phyloP scores from a whole-genome alignment of 495 filamentous ascomycete species.

The Trichocladium uniseriatum region DNA sequence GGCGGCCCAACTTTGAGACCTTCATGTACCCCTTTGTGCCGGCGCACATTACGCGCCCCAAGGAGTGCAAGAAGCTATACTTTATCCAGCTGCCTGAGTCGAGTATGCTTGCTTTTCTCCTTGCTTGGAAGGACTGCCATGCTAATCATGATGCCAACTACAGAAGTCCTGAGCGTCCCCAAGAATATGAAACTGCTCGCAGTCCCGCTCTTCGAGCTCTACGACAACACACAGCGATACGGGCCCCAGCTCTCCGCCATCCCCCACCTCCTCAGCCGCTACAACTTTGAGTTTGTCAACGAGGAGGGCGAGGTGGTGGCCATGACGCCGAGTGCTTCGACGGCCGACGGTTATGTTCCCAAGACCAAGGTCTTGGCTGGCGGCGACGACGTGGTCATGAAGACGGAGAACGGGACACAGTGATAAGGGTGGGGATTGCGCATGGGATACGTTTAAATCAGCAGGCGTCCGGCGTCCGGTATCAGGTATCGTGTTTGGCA shows the following conservation, averaged over 20 bases:
- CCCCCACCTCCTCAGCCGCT: constrained; percentile 83
- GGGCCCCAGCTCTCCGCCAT: constrained; percentile 94
- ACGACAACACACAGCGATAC: constrained; percentile 92
- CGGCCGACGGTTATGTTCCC: constrained; percentile 41
- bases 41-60: constrained; percentile 87
- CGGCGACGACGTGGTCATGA: constrained; percentile 54
- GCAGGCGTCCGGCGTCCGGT: constrained; percentile 10
- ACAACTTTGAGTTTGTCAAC: constrained; percentile 98
- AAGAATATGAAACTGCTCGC: constrained; percentile 99
- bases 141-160: constrained; percentile 17
- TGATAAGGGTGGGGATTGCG: neutral
- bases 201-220: constrained; percentile 92
- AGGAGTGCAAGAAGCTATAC: constrained; percentile 99
- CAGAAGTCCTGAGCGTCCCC: constrained; percentile 92
- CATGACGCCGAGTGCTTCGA: constrained; percentile 62
- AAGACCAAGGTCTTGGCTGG: constrained; percentile 70
- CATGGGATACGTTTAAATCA: neutral
- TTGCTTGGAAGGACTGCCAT: neutral
- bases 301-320: constrained; percentile 84
- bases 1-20: constrained; percentile 96
- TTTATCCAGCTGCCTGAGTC: constrained; percentile 87
- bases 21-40: constrained; percentile 99
- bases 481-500: neutral
- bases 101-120: constrained; percentile 50
- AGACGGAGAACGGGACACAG: constrained; percentile 26